A percentile compares a stretch with the other conserved stretches of the same genome.
phyloP scores from a whole-genome alignment of 208 protist species.

The Naegleria gruberi region DNA sequence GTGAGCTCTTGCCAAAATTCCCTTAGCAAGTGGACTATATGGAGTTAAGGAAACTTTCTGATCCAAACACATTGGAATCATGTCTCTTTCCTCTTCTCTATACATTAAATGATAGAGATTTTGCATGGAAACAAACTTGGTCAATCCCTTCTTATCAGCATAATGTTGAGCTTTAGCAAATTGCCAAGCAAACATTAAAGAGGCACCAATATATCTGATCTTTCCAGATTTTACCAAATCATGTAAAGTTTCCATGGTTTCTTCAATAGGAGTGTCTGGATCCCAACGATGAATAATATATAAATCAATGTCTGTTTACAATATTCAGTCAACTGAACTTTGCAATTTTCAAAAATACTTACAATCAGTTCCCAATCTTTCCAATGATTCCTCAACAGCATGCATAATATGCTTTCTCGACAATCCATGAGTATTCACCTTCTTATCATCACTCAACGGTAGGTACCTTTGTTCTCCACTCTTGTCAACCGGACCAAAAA shows the following conservation, averaged over 20 bases:
- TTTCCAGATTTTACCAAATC: slow-evolving; percentile 6
- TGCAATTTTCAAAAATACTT: neutral
- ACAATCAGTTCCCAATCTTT: neutral
- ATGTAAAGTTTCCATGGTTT: slow-evolving; percentile 3
- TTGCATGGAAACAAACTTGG: neutral
- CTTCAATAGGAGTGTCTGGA: neutral
- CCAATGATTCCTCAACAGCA: neutral
- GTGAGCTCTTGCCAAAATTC: neutral
- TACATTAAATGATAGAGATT: neutral
- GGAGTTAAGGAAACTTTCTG: neutral
- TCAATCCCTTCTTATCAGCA: neutral
- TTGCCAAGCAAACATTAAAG: slow-evolving; percentile 11
- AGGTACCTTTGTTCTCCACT: neutral
- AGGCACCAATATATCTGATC: slow-evolving; percentile 13
- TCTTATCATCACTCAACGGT: neutral
- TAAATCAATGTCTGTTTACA: slow-evolving; percentile 5
- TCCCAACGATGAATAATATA: slow-evolving; percentile 17
- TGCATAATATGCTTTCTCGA: neutral
- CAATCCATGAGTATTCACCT: neutral
- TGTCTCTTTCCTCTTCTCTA: neutral
- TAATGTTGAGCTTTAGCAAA: slow-evolving; percentile 5
- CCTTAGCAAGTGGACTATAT: neutral
- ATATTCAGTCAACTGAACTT: too few species aligned
- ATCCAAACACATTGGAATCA: neutral
- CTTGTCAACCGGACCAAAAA: neutral